A percentile compares a stretch with the other conserved stretches of the same genome.
Conservation (phyloP, 208 protist genomes). For the Trichomonas tenax region DNA sequence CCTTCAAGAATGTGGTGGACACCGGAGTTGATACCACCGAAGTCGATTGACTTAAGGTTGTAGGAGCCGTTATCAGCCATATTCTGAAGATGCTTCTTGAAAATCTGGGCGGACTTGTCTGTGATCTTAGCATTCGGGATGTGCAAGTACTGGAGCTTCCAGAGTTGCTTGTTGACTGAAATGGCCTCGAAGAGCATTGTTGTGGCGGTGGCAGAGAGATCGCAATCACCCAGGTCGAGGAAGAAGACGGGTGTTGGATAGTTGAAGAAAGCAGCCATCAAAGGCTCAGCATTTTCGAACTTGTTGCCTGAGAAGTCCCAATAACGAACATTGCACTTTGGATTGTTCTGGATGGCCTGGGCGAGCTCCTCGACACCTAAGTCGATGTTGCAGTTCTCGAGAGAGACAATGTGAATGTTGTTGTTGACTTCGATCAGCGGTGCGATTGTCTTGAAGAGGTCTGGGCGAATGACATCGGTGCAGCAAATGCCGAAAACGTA, state of each 20-base stretch:
- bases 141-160: neutral
- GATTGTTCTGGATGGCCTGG: neutral
- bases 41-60: neutral
- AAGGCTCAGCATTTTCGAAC: neutral
- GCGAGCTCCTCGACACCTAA: neutral
- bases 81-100: neutral
- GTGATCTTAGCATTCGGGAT: neutral
- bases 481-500: neutral
- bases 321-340: neutral
- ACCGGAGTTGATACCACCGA: neutral
- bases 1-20: neutral
- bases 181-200: neutral
- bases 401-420: neutral
- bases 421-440: neutral
- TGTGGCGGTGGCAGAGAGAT: neutral
- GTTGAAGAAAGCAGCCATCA: neutral
- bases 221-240: neutral
- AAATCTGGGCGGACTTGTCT: neutral
- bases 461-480: neutral
- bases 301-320: neutral
- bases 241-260: neutral
- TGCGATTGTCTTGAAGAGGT: neutral
- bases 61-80: neutral
- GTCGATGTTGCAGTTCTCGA: neutral
- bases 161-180: neutral